Conservation (phyloP, 495 filamentous ascomycete species). For the Lasiosphaeria ovina region DNA sequence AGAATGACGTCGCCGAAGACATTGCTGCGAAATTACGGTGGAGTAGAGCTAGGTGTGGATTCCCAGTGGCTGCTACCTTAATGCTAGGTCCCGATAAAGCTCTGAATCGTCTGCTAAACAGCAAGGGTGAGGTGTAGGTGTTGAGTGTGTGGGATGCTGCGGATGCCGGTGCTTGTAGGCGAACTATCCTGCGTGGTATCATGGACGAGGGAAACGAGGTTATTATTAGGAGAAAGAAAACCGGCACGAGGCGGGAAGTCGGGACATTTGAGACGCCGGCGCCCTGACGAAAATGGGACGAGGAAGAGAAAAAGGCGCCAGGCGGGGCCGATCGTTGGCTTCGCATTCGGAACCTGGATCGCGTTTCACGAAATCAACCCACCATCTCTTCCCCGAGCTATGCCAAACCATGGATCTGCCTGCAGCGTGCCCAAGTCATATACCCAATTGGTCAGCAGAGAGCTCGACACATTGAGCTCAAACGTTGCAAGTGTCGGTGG, state of each 20-base stretch:
- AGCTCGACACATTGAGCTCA: no score
- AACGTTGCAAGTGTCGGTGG: no score
- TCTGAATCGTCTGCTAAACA: no score
- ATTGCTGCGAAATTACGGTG: slow-evolving; percentile 54
- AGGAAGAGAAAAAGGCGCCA: background rate
- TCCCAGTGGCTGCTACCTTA: background rate
- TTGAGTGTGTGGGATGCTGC: background rate
- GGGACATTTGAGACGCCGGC: background rate
- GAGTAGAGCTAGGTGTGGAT: background rate
- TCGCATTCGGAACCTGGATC: background rate
- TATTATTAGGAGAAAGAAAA: background rate
- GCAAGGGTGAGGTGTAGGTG: background rate
- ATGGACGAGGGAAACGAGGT: slow-evolving; percentile 6
- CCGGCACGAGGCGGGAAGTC: background rate
- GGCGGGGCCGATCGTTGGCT: background rate
- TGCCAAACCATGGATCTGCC: no score
- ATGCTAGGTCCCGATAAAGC: no score
- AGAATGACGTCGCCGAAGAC: slow-evolving; percentile 86
- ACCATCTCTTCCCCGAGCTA: background rate
- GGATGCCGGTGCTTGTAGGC: slow-evolving; percentile 8
- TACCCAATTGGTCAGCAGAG: no score
- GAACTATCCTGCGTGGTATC: background rate
- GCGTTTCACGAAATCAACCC: slow-evolving; percentile 2
- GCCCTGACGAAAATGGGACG: background rate
- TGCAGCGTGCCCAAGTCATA: no score